Evolutionary conservation across 2,329 filamentous ascomycete genomes (phyloP), one percentile per base, ranked within the genome.

Genomic region (Fusarium pseudograminearum): DNA sequence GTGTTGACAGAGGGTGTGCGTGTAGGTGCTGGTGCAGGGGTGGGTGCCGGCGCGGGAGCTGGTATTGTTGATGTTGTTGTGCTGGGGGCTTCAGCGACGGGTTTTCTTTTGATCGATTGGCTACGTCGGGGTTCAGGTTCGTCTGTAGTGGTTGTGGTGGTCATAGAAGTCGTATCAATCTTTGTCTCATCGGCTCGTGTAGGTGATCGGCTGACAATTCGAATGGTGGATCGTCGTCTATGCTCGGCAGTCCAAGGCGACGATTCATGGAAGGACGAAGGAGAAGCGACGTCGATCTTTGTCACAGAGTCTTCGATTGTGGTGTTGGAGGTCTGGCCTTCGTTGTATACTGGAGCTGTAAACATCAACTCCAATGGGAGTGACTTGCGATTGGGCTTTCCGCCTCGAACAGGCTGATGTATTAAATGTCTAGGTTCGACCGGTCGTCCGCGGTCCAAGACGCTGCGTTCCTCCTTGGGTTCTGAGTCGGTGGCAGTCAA

Each of bases 391-490:
- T 66, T 44, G 24, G 38, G 41, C 51, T 51, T 65, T 11, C 31
- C 20, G 15, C 15, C 30, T 30, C 52, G 53, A 12, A 5, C 41
- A 36, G 63, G 63, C 12, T 66, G 63, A 12, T 44, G 63, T 46
- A 66, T 66, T 26, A 66, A 46, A 61, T 66, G 61, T 1, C 55
- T 53, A n/a, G 63, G 44, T 31, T 66, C 61, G 20, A 66, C 30
- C 2, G 63, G 63, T 24, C 63, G 48, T 15, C 63, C 63, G 12
- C 63, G 63, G 31, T 66, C 61, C 12, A 66, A 9, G 4, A 66
- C 51, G 34, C 63, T 52, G 5, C 24, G 31, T 28, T 52, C 48
- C 3, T 52, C 48, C 3, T 20, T 61, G 0, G 53, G 54, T 9
- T 22, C 28, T 3, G 46, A 50, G 5, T 61, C 55, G 1, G 28